Percentiles rank a stretch among this genome's conserved stretches.
These are phyloP conservation scores for Magnusiomyces magnusii DNA, from an alignment of 1,139 yeast genomes.

Conservation along the genomic window DNA sequence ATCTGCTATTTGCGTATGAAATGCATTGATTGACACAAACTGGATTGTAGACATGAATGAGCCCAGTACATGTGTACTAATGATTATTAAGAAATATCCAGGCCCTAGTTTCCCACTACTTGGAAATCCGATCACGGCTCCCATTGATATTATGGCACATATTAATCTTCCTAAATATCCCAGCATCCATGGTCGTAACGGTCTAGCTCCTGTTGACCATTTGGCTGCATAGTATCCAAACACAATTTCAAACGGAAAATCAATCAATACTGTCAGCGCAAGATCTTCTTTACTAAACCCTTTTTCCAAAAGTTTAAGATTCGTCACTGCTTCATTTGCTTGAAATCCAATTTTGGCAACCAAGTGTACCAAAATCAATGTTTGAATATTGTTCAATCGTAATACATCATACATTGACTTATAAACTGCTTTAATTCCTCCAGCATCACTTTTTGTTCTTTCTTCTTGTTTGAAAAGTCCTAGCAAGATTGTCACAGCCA, in stretches of 20 bases:
- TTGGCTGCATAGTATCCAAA: constrained; percentile 95
- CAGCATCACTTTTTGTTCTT: constrained; percentile 33
- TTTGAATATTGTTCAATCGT: constrained; percentile 66
- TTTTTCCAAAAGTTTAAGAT: constrained; percentile 81
- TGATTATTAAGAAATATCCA: constrained; percentile 58
- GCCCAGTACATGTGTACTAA: constrained; percentile 73
- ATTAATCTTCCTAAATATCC: constrained; percentile 80
- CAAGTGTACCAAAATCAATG: constrained; percentile 65
- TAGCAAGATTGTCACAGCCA: constrained; percentile 58
- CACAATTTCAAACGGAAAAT: constrained; percentile 91
- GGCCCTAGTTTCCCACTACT: constrained; percentile 41
- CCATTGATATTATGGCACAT: constrained; percentile 71
- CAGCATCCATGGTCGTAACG: constrained; percentile 81
- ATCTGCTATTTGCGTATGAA: constrained; percentile 93
- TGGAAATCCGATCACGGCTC: constrained; percentile 70
- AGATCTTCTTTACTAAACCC: constrained; percentile 92
- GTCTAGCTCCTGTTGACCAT: constrained; percentile 71
- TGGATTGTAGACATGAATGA: constrained; percentile 94
- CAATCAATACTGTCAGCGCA: constrained; percentile 85
- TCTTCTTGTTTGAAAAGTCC: constrained; percentile 41
- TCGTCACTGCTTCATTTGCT: constrained; percentile 94
- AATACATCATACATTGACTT: constrained; percentile 68
- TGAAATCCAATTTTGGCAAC: constrained; percentile 88
- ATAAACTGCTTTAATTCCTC: constrained; percentile 46
- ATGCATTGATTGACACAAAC: constrained; percentile 89